Base-by-base conservation (phyloP, 176 grass and related monocot genomes). In the Musa troglodytarum region DNA sequence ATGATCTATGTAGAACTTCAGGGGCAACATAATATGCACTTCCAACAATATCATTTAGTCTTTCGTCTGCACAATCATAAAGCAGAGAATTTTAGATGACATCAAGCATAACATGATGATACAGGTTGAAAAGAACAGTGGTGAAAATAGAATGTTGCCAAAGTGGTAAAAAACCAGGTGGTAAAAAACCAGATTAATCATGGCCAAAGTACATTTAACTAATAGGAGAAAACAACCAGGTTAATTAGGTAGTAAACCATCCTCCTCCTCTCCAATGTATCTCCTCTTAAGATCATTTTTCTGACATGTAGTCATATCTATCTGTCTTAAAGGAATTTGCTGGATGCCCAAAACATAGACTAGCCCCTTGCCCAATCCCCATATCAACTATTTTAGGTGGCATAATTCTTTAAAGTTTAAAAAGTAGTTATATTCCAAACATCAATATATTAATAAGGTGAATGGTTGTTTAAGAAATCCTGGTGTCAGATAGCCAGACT, bases 11-110 rank as follows among this genome's bases (percentile, higher is more conserved):
- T 34, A 74, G 53, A 56, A 74, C 72, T 74, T 74, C 72, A 34
- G 72, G 71, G 3, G 72, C 72, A 55, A 74, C 72, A 58, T 74
- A 74, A 53, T 74, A 74, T 28, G 72, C 72, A 74, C 72, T 74
- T 28, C 52, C 72, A 9, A 74, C 72, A n/a, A 74, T 57, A 34
- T 74, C 72, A 28, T 57, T 74, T 26, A 74, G 21, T 17, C 72
- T 74, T 55, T 56, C 72, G 19, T 74, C 72, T 74, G 72, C 13
- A 10, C 29, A 69, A 43, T 19, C 43, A 69, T 11, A 51, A 70
- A 51, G 17, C 50, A 74, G 29, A 50, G 26, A 43, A 16, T 57
- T 26, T 15, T 9, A 9, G 3, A 57, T 24, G 23, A 29, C 13
- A 57, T 74, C 24, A 28, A 25, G 21, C 11, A 3, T 56, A 19